Evolutionary conservation across 2,329 filamentous ascomycete genomes (phyloP).

Genomic region (Fusarium zealandicum): DNA sequence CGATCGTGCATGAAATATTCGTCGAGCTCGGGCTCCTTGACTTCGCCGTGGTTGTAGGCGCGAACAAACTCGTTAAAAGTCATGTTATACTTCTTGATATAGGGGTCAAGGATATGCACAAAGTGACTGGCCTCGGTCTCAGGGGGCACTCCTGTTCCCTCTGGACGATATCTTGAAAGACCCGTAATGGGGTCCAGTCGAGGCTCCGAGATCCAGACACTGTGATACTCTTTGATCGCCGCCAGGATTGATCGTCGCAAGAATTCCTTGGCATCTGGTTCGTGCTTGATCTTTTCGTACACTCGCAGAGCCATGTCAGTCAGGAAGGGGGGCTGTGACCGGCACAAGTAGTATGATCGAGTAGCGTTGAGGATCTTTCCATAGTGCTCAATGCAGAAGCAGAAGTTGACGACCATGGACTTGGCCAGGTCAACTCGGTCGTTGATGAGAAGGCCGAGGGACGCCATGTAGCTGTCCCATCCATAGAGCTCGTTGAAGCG

Average conservation of each 20-base stretch:
- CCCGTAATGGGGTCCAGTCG: constrained; percentile 80
- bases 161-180: constrained; percentile 83
- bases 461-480: constrained; percentile 99
- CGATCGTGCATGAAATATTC: constrained; percentile 96
- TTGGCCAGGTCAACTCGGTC: constrained; percentile 88
- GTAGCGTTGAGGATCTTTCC: constrained; percentile 98
- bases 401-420: constrained; percentile 94
- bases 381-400: constrained; percentile 98
- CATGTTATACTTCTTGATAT: constrained; percentile 84
- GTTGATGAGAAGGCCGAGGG: constrained; percentile 84
- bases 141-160: constrained; percentile 84
- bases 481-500: constrained; percentile 98
- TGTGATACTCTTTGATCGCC: constrained; percentile 96
- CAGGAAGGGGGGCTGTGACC: constrained; percentile 94
- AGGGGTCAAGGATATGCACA: constrained; percentile 80
- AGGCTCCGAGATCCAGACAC: constrained; percentile 82
- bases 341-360: constrained; percentile 90
- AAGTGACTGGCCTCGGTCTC: constrained; percentile 92
- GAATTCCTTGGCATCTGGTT: constrained; percentile 82
- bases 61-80: constrained; percentile 83
- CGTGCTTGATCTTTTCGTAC: constrained; percentile 90
- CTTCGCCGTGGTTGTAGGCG: constrained; percentile 81
- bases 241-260: constrained; percentile 81
- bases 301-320: constrained; percentile 97
- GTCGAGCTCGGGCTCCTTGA: constrained; percentile 87